Evolutionary conservation across 2,329 filamentous ascomycete species (phyloP), one percentile per base, ranked within the genome.

Genomic region (Exutisphaerella laricina): DNA sequence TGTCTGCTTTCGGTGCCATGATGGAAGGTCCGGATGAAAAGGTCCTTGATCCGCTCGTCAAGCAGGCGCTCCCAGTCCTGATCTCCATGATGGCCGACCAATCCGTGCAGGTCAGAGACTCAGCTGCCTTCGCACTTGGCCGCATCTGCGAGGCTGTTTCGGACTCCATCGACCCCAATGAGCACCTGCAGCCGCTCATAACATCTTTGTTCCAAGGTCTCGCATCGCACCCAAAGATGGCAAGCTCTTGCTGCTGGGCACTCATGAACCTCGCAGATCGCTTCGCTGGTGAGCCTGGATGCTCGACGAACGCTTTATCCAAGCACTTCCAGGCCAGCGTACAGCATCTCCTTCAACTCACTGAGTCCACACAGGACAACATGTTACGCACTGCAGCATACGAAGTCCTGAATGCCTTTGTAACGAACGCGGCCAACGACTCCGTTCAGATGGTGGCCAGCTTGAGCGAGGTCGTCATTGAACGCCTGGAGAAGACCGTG

Each of bases 21-120:
- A 96, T 98, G 89, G 92, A 98, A 63, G 92, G 92, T 18, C 92
- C 92, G 1, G 92, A 97, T 46, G 86, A 94, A 67, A 87, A 86
- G 70, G 80, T 90, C 37, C 73, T 98, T 39, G 88, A 94, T 59
- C 89, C 90, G 43, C 84, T 98, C 43, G 87, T 98, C 60, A 95
- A 95, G 73, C 90, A 96, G 66, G 92, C 89, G 49, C 78, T 98
- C 37, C 85, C 87, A 39, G 86, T 96, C 41, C 75, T 98, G 38
- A 92, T 98, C 61, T 80, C 77, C 55, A 97, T 97, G 87, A 84
- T 84, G 82, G 82, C 92, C 45, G 92, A 98, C 63, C 77, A 75
- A 54, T 86, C 85, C 26, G 74, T 97, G 39, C 87, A 94, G 55
- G 92, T 98, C 61, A 86, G 87, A 67, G 92, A 98, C 63, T 98